phyloP scores from a whole-genome alignment of 768 basidiomycete genomes.

The Russula vinacea region DNA sequence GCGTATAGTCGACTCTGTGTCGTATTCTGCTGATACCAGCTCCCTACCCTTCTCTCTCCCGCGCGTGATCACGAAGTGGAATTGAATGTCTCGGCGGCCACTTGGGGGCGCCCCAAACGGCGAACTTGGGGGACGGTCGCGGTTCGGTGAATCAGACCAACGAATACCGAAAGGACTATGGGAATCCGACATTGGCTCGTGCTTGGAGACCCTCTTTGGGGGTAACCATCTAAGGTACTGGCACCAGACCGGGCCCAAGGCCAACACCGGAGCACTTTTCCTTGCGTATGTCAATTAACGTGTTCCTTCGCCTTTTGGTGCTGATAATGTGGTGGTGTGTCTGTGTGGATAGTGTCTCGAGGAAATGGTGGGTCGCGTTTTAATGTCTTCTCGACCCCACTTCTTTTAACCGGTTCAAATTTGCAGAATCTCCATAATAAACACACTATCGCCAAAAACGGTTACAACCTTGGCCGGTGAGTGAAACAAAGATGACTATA shows the following conservation, averaged over 20 bases:
- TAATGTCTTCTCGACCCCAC: no score
- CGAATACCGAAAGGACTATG: conserved; percentile 47
- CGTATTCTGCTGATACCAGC: not conserved
- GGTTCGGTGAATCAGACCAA: conserved; percentile 44
- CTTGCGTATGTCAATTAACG: conserved; percentile 35
- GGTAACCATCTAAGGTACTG: conserved; percentile 31
- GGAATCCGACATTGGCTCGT: conserved; percentile 41
- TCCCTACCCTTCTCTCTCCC: not conserved
- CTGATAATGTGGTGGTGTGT: not conserved
- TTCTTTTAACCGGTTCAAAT: no score
- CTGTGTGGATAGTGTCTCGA: conserved; percentile 26
- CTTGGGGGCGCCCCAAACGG: conserved; percentile 39
- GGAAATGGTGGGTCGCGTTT: conserved; percentile 28
- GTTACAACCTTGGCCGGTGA: conserved; percentile 38
- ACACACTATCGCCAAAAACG: conserved; percentile 34
- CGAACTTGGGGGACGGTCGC: conserved; percentile 50
- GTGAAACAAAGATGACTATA: not conserved
- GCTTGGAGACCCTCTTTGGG: conserved; percentile 37
- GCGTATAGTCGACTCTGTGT: not conserved
- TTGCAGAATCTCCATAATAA: conserved; percentile 24
- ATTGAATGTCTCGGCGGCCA: conserved; percentile 37
- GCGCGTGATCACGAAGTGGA: conserved; percentile 17
- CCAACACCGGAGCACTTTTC: conserved; percentile 38
- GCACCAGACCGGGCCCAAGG: conserved; percentile 36
- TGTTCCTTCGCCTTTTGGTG: not conserved